These are phyloP conservation scores for Raffaelea arxii DNA, from an alignment of 2,329 filamentous ascomycete species.

Conservation along the genomic window DNA sequence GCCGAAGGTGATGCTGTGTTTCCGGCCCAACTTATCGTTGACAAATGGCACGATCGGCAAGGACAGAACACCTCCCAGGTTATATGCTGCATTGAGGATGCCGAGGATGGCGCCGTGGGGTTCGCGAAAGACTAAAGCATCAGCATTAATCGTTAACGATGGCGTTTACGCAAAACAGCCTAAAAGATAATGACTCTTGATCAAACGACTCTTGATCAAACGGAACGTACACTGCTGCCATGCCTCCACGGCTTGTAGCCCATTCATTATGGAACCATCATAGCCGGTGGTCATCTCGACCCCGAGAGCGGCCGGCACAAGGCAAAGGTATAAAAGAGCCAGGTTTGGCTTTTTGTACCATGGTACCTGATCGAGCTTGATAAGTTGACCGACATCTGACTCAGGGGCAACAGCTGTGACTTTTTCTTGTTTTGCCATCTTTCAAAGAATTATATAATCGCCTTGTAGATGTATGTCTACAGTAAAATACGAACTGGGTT, in stretches of 20 bases:
- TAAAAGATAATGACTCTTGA: no score
- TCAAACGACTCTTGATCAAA: not conserved
- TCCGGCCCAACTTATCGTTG: constrained; percentile 28
- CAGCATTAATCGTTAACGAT: no score
- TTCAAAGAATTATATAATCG: not conserved
- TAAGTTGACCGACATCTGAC: not conserved
- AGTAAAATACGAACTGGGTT: no score
- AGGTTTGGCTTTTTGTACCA: constrained; percentile 32
- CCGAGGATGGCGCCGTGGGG: constrained; percentile 28
- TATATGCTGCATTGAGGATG: constrained; percentile 31
- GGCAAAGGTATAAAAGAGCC: constrained; percentile 26
- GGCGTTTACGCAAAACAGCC: no score
- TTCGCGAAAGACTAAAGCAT: constrained; percentile 30
- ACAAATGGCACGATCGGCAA: constrained; percentile 29
- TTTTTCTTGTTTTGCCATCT: not conserved
- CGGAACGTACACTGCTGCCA: constrained; percentile 24
- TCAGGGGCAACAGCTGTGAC: not conserved
- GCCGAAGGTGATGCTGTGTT: constrained; percentile 21
- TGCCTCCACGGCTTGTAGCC: constrained; percentile 27
- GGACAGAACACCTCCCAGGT: constrained; percentile 31
- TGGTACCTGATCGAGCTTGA: constrained; percentile 2
- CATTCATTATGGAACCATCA: constrained; percentile 34
- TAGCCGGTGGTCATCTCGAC: constrained; percentile 34
- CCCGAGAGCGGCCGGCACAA: constrained; percentile 29
- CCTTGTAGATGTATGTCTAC: no score